Evolutionary conservation across 179 eudicot species (phyloP), one percentile per base, ranked within the genome.

Genomic region (Drosera spatulata): DNA sequence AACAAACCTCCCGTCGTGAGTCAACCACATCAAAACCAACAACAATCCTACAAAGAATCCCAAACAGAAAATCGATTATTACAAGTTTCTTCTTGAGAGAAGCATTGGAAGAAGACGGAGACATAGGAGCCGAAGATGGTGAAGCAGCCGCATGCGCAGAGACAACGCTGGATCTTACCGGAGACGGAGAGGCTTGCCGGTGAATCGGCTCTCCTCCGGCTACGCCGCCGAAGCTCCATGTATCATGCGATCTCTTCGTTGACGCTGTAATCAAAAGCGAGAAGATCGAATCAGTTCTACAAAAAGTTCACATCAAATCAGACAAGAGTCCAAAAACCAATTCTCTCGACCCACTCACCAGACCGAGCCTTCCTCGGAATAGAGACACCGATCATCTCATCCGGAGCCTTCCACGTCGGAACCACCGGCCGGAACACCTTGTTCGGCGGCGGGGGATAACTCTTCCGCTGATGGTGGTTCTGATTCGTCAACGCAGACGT

Each of bases 321-420:
- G 7, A 45, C 11, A 0, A 7, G 6, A 56, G 4, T 40, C 58
- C 10, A 37, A 0, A 53, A 49, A 41, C 53, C 57, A 39, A 44
- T n/a, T 2, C 13, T 38, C 5, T 7, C 0, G 39, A 10, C 41
- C 6, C 55, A 50, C 73, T 37, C 53, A 94, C 99, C 94, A 22
- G 99, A 81, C 5, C 99, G 94, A 71, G 99, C 99, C 62, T 85
- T 94, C 49, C 97, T 70, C 0, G 99, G 99, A 2, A 94, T 81
- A 0, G 97, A 70, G 50, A 86, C 82, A 0, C 94, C 86, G 15
- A 93, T 93, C 94, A 90, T 80, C 61, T 93, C 97, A 51, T 93
- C 97, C 2, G 94, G 80, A 2, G 95, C 69, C 60, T 83, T 93
- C 95, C 96, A 91, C 0, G 84, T 76, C n/a, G 83, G 80, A 14